Evolutionary conservation across 106 monocot species (phyloP).

Genomic region (Narthecium ossifragum): DNA sequence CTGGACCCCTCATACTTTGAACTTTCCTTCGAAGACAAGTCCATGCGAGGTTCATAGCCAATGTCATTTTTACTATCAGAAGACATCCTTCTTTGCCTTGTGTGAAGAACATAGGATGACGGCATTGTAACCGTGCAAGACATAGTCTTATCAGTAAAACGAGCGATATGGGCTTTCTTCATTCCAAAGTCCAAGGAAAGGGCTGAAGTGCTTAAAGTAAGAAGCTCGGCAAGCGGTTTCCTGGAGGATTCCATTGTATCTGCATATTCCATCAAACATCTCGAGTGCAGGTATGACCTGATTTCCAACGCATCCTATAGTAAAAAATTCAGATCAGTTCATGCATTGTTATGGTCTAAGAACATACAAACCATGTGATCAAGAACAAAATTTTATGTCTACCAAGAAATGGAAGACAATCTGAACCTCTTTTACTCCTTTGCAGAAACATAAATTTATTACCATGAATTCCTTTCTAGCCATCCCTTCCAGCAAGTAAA

Average conservation of each 20-base stretch:
- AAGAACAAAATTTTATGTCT: too few relatives aligned
- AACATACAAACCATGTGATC: too few relatives aligned
- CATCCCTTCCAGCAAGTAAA: too few relatives aligned
- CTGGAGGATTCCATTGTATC: conserved; percentile 35
- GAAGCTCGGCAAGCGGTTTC: conserved; percentile 21
- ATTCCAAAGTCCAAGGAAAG: conserved; percentile 31
- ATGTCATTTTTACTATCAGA: conserved; percentile 1
- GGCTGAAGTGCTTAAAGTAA: conserved; percentile 11
- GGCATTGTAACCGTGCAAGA: conserved; percentile 8
- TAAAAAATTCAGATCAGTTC: too few relatives aligned
- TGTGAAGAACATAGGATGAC: conserved; percentile 4
- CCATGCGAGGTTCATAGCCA: neutral
- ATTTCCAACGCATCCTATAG: conserved; percentile 36
- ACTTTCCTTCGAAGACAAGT: neutral
- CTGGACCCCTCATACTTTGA: conserved; percentile 8
- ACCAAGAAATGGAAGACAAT: too few relatives aligned
- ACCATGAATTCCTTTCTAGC: too few relatives aligned
- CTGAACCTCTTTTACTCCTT: too few relatives aligned
- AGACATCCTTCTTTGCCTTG: conserved; percentile 11
- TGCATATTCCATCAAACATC: conserved; percentile 35
- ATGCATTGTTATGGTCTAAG: too few relatives aligned
- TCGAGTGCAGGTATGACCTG: conserved; percentile 37
- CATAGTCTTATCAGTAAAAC: conserved; percentile 18
- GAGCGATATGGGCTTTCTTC: conserved; percentile 27
- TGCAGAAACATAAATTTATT: too few relatives aligned